A percentile compares a stretch with the other conserved stretches of the same genome.
Evolutionary conservation across 1,284 basidiomycete species (phyloP).

Genomic region (Tilletia horrida): DNA sequence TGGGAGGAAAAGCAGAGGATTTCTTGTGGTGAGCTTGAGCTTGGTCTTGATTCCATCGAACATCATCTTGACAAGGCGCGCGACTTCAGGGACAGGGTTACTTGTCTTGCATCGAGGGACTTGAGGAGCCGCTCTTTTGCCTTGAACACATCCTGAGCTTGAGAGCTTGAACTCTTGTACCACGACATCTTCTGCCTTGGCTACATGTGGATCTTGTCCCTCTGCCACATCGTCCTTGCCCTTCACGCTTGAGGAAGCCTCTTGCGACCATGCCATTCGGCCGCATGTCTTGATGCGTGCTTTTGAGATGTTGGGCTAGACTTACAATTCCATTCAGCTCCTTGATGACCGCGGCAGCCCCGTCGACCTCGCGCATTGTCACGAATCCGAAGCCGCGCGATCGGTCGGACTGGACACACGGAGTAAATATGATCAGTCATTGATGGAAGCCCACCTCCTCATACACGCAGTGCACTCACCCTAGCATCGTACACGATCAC

Average conservation of each 20-base stretch:
- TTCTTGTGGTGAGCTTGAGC: conserved; percentile 3
- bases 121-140: no score
- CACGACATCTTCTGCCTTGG: no score
- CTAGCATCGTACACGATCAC: conserved; percentile 98
- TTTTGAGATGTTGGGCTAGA: conserved; percentile 43
- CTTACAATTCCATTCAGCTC: conserved; percentile 86
- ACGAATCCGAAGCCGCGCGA: conserved; percentile 98
- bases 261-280: not conserved
- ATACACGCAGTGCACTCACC: conserved; percentile 57
- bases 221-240: not conserved
- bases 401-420: conserved; percentile 74
- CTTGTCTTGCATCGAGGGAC: no score
- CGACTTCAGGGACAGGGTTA: no score
- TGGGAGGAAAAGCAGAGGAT: not conserved
- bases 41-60: not conserved
- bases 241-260: not conserved
- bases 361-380: conserved; percentile 80
- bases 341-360: conserved; percentile 80
- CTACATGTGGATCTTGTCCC: not conserved
- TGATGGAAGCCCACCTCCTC: not conserved
- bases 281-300: no score
- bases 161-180: not conserved
- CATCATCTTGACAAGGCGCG: no score
- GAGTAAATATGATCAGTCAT: not conserved
- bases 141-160: not conserved